A percentile compares a stretch with the other conserved stretches of the same genome.
Evolutionary conservation across 2,329 filamentous ascomycete genomes (phyloP).

Genomic region (Hirsutella thompsonii): DNA sequence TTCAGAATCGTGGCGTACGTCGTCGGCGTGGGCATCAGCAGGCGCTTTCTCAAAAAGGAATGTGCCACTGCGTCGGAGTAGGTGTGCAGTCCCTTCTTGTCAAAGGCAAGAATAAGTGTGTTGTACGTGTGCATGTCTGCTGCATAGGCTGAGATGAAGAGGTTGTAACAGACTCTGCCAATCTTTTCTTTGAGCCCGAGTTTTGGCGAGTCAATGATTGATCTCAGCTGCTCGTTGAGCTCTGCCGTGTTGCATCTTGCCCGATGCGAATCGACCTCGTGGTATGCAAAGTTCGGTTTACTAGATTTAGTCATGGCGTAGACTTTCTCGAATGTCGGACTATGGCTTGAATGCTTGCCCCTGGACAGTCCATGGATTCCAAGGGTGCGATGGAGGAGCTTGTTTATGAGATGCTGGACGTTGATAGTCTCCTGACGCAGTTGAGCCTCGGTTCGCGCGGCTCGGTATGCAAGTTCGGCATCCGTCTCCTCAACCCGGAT

Average conservation of each 20-base stretch:
- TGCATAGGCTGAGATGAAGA: constrained; percentile 47
- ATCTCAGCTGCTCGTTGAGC: constrained; percentile 17
- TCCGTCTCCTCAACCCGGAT: constrained; percentile 16
- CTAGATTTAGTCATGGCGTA: constrained; percentile 7
- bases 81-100: constrained; percentile 31
- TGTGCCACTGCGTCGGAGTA: constrained; percentile 41
- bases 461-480: constrained; percentile 7
- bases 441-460: constrained; percentile 12
- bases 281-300: constrained; percentile 13
- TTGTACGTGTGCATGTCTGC: constrained; percentile 62
- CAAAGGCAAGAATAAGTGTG: constrained; percentile 54
- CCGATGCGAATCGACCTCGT: constrained; percentile 13
- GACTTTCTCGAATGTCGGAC: constrained; percentile 18
- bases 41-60: constrained; percentile 31
- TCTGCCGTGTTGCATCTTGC: constrained; percentile 11
- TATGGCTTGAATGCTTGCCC: constrained; percentile 1
- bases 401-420: constrained; percentile 14
- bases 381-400: constrained; percentile 16
- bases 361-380: constrained; percentile 9
- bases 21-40: constrained; percentile 32
- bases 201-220: constrained; percentile 11
- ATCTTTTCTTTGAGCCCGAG: constrained; percentile 19
- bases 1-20: constrained; percentile 36
- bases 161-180: constrained; percentile 45
- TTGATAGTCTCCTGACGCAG: constrained; percentile 13